Base-by-base conservation (phyloP, 352 stramenopile genomes). In the Globisporangium echinulatum region DNA sequence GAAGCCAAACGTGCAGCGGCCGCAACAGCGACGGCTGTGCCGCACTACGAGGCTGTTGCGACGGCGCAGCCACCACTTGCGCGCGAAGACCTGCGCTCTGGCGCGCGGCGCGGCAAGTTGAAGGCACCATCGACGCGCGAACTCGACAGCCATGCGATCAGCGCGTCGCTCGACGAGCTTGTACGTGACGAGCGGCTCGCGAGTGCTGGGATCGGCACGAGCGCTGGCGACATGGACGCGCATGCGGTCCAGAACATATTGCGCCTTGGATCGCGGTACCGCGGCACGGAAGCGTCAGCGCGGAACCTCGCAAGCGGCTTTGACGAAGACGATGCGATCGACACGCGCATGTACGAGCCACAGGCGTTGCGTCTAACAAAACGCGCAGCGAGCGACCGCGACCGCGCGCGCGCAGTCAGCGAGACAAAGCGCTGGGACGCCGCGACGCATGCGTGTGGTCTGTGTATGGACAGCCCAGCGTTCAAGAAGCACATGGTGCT, bases 401-500 rank as follows among this genome's bases (percentile, higher is more conserved):
- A 87, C 14, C 75, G 81, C n/a, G 54, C 68, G 9, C 57, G 70
- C 2, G 71, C 74, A n/a, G 60, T 88, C 8, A 75, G 76, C 52
- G 72, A 83, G 36, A 85, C 70, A n/a, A 87, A 85, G 53, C 69
- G 77, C 37, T 92, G 77, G 77, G 77, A 92, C 56, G 68, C 82
- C 7, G 68, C 69, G 7, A 89, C 75, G 42, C 68, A 87, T 4
- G 89, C 85, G 54, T 95, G 85, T 50, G 59, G 68, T 42, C 38
- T 79, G 36, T 95, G 83, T 48, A 89, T 87, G 69, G 68, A 77
- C 49, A 91, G 84, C 54, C 72, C 75, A 0, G 56, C 49, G 13
- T 95, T 92, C 65, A 91, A 90, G 71, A 90, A 88, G 57, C 81
- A 92, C 50, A 58, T 89, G 61, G 79, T 90, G 72, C 66, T 95